Percentiles rank a stretch among this genome's conserved stretches.
phyloP scores from a whole-genome alignment of 208 protist genomes.

The Histomonas meleagridis region DNA sequence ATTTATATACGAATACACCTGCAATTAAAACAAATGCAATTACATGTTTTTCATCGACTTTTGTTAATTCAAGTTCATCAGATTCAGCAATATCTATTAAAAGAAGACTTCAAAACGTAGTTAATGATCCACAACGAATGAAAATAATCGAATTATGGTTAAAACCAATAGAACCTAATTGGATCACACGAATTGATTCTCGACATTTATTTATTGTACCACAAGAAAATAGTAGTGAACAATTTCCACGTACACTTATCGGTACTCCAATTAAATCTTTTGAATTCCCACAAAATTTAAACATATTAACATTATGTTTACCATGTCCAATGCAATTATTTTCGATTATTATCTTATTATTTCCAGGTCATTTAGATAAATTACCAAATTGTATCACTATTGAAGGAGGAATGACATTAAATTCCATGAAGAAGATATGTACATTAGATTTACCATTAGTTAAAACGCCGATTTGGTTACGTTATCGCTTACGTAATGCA shows the following conservation, averaged over 20 bases:
- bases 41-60: not conserved
- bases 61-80: not conserved
- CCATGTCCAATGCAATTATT: not conserved
- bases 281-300: no score
- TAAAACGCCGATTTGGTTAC: not conserved
- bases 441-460: not conserved
- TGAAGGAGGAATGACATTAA: not conserved
- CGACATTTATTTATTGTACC: not conserved
- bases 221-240: not conserved
- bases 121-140: not conserved
- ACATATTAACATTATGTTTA: no score
- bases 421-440: not conserved
- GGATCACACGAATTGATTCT: not conserved
- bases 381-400: not conserved
- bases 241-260: not conserved
- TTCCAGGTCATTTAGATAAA: not conserved
- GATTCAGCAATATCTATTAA: not conserved
- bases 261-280: no score
- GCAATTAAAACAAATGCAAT: constrained; percentile 29
- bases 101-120: not conserved
- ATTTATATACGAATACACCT: not conserved
- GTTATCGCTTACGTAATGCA: not conserved
- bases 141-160: not conserved
- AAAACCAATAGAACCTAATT: not conserved
- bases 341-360: not conserved